A percentile compares a stretch with the other conserved stretches of the same genome.
These are phyloP conservation scores for Capsicum baccatum DNA, from an alignment of 257 asterid genomes.

Conservation along the genomic window DNA sequence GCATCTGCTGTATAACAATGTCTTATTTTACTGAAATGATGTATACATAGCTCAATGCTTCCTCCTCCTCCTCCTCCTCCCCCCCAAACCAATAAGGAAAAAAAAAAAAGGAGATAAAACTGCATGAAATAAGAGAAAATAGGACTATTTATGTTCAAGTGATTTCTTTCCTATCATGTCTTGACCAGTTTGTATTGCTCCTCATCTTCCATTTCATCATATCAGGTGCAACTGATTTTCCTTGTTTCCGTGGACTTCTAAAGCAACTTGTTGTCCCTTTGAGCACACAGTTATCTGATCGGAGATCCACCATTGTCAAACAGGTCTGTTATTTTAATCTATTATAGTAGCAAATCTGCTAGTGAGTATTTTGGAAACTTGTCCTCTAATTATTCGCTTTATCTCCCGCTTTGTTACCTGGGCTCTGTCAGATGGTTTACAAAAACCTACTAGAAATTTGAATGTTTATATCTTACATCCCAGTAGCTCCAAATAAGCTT, in stretches of 20 bases:
- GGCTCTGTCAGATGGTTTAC: conserved; percentile 7
- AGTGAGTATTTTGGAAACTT: conserved; percentile 14
- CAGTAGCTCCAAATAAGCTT: not conserved
- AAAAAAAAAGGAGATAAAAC: not conserved
- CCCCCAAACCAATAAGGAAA: not conserved
- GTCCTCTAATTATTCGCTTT: not conserved
- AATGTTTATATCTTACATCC: not conserved
- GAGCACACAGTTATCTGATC: conserved; percentile 90
- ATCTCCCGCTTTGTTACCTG: not conserved
- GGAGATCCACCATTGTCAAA: conserved; percentile 98
- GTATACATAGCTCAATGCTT: not conserved
- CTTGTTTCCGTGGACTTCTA: conserved; percentile 88
- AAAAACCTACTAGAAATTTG: conserved; percentile 4
- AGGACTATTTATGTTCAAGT: conserved; percentile 3
- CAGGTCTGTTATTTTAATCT: conserved; percentile 55
- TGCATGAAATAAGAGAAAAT: not conserved
- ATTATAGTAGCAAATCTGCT: conserved; percentile 6
- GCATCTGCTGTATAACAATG: conserved; percentile 23
- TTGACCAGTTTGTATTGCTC: not conserved
- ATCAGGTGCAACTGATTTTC: conserved; percentile 91
- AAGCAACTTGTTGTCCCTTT: conserved; percentile 92
- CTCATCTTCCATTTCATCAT: conserved; percentile 31
- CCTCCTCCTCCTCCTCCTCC: not conserved
- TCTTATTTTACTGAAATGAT: conserved; percentile 25
- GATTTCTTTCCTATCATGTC: not conserved